Percentiles rank a stretch among this genome's conserved stretches.
These are phyloP conservation scores for Phaffomyces thermotolerans DNA, from an alignment of 805 yeast species.

Conservation along the genomic window DNA sequence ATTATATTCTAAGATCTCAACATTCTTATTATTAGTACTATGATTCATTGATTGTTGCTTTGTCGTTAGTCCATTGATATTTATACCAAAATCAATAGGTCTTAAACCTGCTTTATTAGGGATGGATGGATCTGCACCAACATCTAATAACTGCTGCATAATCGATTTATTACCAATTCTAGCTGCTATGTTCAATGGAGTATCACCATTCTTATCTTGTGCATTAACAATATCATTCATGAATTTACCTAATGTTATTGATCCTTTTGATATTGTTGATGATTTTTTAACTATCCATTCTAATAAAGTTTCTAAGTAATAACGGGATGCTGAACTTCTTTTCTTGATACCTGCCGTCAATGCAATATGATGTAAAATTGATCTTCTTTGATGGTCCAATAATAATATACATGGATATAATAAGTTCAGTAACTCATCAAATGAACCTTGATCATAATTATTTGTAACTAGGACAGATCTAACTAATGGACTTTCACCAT, in stretches of 20 bases:
- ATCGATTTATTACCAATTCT: constrained; percentile 77
- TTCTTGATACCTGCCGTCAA: constrained; percentile 72
- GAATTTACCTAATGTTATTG: constrained; percentile 46
- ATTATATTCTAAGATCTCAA: constrained; percentile 11
- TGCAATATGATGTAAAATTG: constrained; percentile 83
- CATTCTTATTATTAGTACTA: not conserved
- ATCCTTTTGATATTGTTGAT: constrained; percentile 35
- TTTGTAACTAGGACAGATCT: constrained; percentile 81
- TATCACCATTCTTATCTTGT: constrained; percentile 91
- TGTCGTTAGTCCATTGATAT: constrained; percentile 26
- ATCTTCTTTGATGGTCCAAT: constrained; percentile 63
- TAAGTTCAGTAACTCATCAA: constrained; percentile 60
- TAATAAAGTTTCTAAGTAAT: constrained; percentile 61
- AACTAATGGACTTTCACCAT: constrained; percentile 83
- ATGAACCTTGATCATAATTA: constrained; percentile 71
- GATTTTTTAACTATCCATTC: constrained; percentile 72
- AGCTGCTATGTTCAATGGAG: constrained; percentile 89
- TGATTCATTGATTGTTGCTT: not conserved
- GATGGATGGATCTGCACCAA: constrained; percentile 78
- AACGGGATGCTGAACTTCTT: constrained; percentile 63
- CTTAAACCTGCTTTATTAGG: constrained; percentile 81
- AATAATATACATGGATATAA: constrained; percentile 68
- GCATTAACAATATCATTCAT: constrained; percentile 72
- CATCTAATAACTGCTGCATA: constrained; percentile 72
- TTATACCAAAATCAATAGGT: constrained; percentile 81